Evolutionary conservation across 2,329 filamentous ascomycete genomes (phyloP), one percentile per base, ranked within the genome.

Genomic region (Arthrobotrys iridis): DNA sequence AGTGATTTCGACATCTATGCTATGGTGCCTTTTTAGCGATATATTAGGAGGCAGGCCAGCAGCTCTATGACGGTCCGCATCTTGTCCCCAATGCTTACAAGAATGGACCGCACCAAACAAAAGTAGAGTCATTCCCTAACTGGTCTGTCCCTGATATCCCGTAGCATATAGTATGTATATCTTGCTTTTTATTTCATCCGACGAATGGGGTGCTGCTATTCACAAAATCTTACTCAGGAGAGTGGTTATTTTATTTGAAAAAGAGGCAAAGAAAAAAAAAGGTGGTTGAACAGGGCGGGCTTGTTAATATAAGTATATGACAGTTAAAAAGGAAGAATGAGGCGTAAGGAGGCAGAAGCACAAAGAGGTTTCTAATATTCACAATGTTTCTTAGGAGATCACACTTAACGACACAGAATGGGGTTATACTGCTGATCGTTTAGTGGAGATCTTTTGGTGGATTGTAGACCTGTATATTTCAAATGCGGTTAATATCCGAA

Each of bases 381-480:
- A 73, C 68, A 73, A 55, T 73, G 40, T 55, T 65, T 73, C 18
- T 62, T 55, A 46, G 11, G 30, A 22, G 28, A 28, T 63, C 59
- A 22, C 22, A 48, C 5, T 37, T 13, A 37, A 28, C 15, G 20
- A 41, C 13, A n/a, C 2, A 33, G 26, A 30, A 70, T 33, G 22
- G 10, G 18, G 52, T 20, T 35, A 33, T 24, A n/a, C 50, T 4
- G 35, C 26, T 35, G 7, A 7, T 43, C 20, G 28, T 60, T 62
- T 57, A 68, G 13, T 40, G 33, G 45, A 63, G 4, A 50, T 74
- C 58, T 68, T 79, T 79, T 28, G 79, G 79, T 58, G 79, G 79
- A 45, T 73, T 79, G 77, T 80, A 80, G 37, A 80, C 63, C 78
- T 79, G 18, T 55, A 58, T 41, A 40, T 50, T 76, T 20, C 35